phyloP scores from a whole-genome alignment of 768 basidiomycete species.

The Podaxis mareebaensis region DNA sequence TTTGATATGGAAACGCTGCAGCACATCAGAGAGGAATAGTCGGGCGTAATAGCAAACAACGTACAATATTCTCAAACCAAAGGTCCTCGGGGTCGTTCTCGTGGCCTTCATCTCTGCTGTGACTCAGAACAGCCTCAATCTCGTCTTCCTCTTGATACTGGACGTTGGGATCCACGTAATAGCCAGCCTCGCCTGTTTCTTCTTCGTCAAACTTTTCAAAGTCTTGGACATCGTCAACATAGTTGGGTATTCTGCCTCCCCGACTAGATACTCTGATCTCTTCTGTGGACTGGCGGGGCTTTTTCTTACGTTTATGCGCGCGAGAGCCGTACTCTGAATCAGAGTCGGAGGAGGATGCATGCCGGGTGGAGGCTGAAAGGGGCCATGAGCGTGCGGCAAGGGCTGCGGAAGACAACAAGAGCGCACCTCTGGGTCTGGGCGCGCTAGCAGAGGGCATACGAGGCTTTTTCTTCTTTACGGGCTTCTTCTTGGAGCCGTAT shows the following conservation, averaged over 20 bases:
- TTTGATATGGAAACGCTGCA: slow-evolving; percentile 97
- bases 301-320: slow-evolving; percentile 83
- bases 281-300: slow-evolving; percentile 53
- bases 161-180: slow-evolving; percentile 53
- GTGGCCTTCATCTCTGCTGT: slow-evolving; percentile 82
- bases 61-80: slow-evolving; percentile 86
- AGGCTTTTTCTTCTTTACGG: slow-evolving; percentile 64
- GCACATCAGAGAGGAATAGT: slow-evolving; percentile 7
- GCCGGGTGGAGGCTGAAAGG: slow-evolving; percentile 47
- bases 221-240: slow-evolving; percentile 79
- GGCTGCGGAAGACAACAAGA: slow-evolving; percentile 17
- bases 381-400: slow-evolving; percentile 22
- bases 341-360: slow-evolving; percentile 67
- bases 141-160: slow-evolving; percentile 76
- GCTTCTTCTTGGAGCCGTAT: slow-evolving; percentile 65
- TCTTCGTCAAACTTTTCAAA: slow-evolving; percentile 73
- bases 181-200: slow-evolving; percentile 55
- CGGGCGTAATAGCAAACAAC: slow-evolving; percentile 16
- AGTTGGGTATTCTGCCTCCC: slow-evolving; percentile 81
- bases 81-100: slow-evolving; percentile 77
- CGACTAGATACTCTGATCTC: slow-evolving; percentile 79
- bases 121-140: slow-evolving; percentile 89
- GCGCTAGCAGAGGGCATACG: slow-evolving; percentile 43
- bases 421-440: slow-evolving; percentile 60
- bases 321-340: slow-evolving; percentile 87